Conservation (phyloP, 345 rosid genomes). For the Eucalyptus pauciflora region DNA sequence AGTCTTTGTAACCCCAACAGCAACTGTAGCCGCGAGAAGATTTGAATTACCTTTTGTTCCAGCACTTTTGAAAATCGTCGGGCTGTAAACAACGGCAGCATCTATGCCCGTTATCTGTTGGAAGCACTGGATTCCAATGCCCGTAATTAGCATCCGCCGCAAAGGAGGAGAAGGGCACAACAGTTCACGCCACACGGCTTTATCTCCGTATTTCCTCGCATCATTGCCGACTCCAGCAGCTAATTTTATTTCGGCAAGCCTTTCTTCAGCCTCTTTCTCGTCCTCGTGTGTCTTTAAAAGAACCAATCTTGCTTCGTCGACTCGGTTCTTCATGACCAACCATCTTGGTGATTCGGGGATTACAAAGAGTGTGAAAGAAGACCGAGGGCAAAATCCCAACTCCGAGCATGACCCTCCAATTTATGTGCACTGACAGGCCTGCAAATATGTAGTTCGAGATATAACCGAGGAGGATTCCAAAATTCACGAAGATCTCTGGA, state of each 20-base stretch:
- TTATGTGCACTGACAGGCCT: conserved; percentile 48
- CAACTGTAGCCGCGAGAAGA: conserved; percentile 65
- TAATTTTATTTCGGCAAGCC: conserved; percentile 53
- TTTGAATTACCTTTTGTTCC: conserved; percentile 47
- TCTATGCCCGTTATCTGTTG: conserved; percentile 78
- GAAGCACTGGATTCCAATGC: conserved; percentile 85
- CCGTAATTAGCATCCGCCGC: conserved; percentile 55
- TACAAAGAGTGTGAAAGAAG: conserved; percentile 52
- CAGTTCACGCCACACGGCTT: conserved; percentile 65
- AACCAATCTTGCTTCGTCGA: conserved; percentile 67
- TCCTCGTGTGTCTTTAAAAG: conserved; percentile 54
- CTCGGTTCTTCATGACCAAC: conserved; percentile 66
- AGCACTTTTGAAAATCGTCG: conserved; percentile 49
- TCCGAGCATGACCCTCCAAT: conserved; percentile 91
- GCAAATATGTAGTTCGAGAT: conserved; percentile 86
- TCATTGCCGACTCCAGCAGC: conserved; percentile 38
- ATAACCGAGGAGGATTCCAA: conserved; percentile 84
- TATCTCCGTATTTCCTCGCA: conserved; percentile 29
- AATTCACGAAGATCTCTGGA: conserved; percentile 75
- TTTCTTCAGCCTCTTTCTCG: conserved; percentile 64
- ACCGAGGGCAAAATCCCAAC: conserved; percentile 77
- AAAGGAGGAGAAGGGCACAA: conserved; percentile 58
- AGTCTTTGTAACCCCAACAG: conserved; percentile 69
- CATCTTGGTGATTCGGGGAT: conserved; percentile 95
- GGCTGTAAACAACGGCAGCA: conserved; percentile 71